These are phyloP conservation scores for Colletotrichum sp. DNA, from an alignment of 2,329 filamentous ascomycete species.

Conservation along the genomic window DNA sequence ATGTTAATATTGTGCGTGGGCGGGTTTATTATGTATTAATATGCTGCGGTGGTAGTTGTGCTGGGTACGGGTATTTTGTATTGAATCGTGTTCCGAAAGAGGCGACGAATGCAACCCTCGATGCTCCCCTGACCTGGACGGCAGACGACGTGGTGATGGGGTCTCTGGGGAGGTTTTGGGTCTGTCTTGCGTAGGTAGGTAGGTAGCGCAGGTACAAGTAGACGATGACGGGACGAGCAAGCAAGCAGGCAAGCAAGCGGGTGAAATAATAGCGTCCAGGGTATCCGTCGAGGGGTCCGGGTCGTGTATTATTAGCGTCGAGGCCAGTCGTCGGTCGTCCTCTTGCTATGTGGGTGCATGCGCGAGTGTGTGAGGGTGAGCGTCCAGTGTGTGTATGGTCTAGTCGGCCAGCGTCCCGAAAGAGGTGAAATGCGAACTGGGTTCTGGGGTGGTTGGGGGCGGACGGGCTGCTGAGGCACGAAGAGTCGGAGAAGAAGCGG, in stretches of 20 bases:
- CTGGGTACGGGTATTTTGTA: not conserved
- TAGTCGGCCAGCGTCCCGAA: not conserved
- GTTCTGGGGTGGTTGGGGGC: not conserved
- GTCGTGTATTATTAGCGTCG: not conserved
- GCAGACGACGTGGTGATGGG: not conserved
- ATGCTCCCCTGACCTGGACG: slow-evolving; percentile 15
- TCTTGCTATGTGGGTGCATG: not conserved
- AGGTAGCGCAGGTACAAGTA: not conserved
- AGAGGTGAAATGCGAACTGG: not conserved
- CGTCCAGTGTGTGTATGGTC: not conserved
- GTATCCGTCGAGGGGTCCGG: not conserved
- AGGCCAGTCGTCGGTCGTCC: not conserved
- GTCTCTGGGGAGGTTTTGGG: not conserved
- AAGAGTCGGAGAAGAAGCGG: slow-evolving; percentile 7
- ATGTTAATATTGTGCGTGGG: not conserved
- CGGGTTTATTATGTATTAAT: slow-evolving; percentile 11
- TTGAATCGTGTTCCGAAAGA: not conserved
- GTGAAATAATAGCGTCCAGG: not conserved
- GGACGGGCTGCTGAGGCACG: slow-evolving; percentile 6
- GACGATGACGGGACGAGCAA: not conserved
- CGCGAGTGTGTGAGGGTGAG: not conserved
- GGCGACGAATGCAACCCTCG: slow-evolving; percentile 10
- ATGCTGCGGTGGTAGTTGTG: not conserved
- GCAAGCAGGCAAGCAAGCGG: not conserved
- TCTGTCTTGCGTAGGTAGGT: not conserved